phyloP scores from a whole-genome alignment of 2,329 filamentous ascomycete genomes.

The Fusarium vanettenii region DNA sequence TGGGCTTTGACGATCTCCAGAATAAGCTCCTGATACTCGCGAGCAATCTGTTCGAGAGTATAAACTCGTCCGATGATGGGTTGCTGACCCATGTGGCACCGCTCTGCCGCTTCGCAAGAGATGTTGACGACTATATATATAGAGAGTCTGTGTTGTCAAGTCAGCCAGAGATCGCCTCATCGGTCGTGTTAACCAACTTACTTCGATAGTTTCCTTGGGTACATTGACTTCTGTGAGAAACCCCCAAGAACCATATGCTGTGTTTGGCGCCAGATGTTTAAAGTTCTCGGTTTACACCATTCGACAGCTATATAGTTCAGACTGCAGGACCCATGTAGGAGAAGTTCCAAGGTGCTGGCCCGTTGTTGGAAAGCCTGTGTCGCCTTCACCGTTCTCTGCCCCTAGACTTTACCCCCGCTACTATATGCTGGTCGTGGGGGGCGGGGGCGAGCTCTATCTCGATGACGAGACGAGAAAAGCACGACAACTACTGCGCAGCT shows the following conservation, averaged over 20 bases:
- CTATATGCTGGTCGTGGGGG: neutral
- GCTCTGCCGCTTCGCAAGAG: neutral
- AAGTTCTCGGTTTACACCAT: neutral
- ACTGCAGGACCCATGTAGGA: neutral
- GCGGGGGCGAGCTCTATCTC: neutral
- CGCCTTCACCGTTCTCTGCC: too few relatives aligned
- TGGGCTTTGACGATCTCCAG: neutral
- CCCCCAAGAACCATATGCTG: neutral
- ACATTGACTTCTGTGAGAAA: neutral
- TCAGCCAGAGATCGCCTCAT: neutral
- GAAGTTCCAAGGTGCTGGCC: neutral
- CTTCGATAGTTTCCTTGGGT: neutral
- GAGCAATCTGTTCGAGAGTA: neutral
- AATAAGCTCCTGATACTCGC: neutral
- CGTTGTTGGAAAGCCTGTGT: neutral
- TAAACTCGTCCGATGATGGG: neutral
- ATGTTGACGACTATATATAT: neutral
- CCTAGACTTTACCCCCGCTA: neutral
- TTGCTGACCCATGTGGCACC: neutral
- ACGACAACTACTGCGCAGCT: neutral
- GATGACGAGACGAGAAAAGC: neutral
- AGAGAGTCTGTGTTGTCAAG: neutral
- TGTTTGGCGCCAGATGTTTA: neutral
- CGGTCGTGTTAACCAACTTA: neutral
- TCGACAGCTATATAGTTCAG: neutral